Base-by-base conservation (phyloP, 1,284 basidiomycete genomes). In the Puccinia triticina region DNA sequence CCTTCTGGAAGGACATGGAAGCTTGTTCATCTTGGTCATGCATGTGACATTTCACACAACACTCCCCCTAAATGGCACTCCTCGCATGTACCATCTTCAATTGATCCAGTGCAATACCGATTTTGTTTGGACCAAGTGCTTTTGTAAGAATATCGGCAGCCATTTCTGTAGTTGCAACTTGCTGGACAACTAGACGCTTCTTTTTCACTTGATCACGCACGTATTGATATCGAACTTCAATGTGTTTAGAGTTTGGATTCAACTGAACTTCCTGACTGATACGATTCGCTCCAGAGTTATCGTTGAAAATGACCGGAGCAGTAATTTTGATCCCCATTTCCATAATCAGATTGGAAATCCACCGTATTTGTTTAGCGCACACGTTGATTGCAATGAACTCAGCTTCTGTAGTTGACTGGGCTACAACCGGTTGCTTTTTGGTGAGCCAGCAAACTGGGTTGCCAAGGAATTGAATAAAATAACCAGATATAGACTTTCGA, bases 181-280 rank as follows among this genome's bases (percentile, higher is more conserved):
- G 61, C 3, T 7, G 21, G 21, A 64, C 11, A 14, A 32, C 5
- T 12, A 64, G 4, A 16, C 3, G 10, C 5, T 64, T 64, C 4
- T 64, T 64, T 4, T 5, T 64, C 12, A 64, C 21, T 4, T 8
- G 61, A 14, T 64, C 14, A 12, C 26, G 61, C 21, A 64, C n/a
- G 32, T 29, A 64, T 64, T 64, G 61, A 64, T 8, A 64, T 64
- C 26, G 21, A 12, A 64, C 11, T 64, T 64, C 61, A 37, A 64
- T 64, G 61, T 64, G 61, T 64, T 64, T 29, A 26, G 29, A 32
- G 26, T 64, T 29, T 8, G 61, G 29, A 32, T 64, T 64, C n/a
- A 64, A 32, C 5, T 64, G 26, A 18, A 12, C 5, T 5, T 64
- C 55, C n/a, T 64, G 4, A 21, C 61, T 64, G 5, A 64, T 53